A percentile compares a stretch with the other conserved stretches of the same genome.
Evolutionary conservation across 2,329 filamentous ascomycete species (phyloP).

Genomic region (Cyanodermella asteris): DNA sequence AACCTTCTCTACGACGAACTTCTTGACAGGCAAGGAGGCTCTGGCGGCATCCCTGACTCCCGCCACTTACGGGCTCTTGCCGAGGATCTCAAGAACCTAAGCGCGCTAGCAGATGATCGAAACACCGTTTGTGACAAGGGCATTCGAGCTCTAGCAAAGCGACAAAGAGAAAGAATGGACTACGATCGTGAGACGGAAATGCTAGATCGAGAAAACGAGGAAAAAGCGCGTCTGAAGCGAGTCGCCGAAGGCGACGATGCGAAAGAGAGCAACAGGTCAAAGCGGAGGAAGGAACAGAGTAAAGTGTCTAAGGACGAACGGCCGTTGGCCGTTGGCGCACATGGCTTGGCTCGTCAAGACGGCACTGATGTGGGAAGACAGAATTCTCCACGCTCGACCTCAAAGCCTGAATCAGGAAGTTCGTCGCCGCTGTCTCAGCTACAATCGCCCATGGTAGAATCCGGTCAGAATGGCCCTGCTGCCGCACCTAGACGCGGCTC

Average conservation of each 20-base stretch:
- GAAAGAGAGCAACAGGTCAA: constrained; percentile 41
- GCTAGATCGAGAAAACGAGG: constrained; percentile 25
- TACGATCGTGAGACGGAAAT: constrained; percentile 27
- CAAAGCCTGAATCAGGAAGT: constrained; percentile 2
- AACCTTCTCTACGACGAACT: constrained; percentile 34
- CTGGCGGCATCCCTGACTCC: constrained; percentile 24
- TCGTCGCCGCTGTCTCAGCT: too few relatives aligned
- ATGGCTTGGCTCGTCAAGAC: constrained; percentile 42
- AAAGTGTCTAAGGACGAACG: constrained; percentile 37
- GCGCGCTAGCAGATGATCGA: constrained; percentile 33
- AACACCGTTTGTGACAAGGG: constrained; percentile 35
- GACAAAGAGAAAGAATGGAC: constrained; percentile 30
- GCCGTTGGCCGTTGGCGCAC: constrained; percentile 38
- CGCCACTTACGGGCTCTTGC: constrained; percentile 27
- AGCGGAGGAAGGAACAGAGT: constrained; percentile 56
- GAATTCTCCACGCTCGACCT: constrained; percentile 7
- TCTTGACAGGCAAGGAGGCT: constrained; percentile 30
- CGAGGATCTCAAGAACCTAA: constrained; percentile 31
- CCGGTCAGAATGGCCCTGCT: too few relatives aligned
- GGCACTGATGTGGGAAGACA: constrained; percentile 29
- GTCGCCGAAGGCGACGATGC: constrained; percentile 23
- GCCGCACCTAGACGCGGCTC: too few relatives aligned
- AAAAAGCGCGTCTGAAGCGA: constrained; percentile 24
- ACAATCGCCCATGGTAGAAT: too few relatives aligned
- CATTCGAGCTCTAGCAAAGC: constrained; percentile 35